Evolutionary conservation across 805 yeast genomes (phyloP), one percentile per base, ranked within the genome.

Genomic region (Myxozyma neotropica): DNA sequence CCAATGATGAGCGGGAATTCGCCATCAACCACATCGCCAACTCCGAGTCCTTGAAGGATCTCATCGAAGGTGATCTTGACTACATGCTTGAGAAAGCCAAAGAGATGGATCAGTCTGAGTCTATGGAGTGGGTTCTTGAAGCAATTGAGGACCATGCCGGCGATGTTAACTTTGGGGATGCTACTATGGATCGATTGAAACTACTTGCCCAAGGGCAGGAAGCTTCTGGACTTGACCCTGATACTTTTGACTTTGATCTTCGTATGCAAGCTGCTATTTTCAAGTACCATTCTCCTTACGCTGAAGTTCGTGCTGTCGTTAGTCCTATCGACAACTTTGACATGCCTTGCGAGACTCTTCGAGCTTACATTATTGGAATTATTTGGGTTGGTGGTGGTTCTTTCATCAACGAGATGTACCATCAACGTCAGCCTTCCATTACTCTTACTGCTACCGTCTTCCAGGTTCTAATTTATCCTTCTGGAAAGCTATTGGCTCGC

Each of bases 381-480:
- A 66, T 81, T 51, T 82, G 83, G 83, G 79, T 82, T 3, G 70
- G 80, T 21, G 72, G 82, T 49, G 87, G 87, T 39, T 78, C 83
- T 50, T 84, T 78, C 58, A 77, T 84, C 71, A 83, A 83, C 71
- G 76, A 82, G 54, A 80, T 84, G 68, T 85, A 84, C 70, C 77
- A 81, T 24, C 74, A 82, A 65, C 82, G 86, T 67, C 73, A 77
- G 61, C 89, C 89, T 4, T 67, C 79, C 1, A 76, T 85, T 58
- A 69, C 78, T 31, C 72, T 85, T 53, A 75, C 81, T 33, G 72
- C 83, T 19, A 76, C 78, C 43, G 86, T 83, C 54, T 76, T 85
- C 36, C 83, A 85, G 63, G 76, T 86, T 59, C 72, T 86, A 67
- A 79, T 87, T 6, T 83, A 78, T 70, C 88, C 88, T 3, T 64